These are phyloP conservation scores for Psophocarpus tetragonolobus DNA, from an alignment of 306 rosid species.

Conservation along the genomic window DNA sequence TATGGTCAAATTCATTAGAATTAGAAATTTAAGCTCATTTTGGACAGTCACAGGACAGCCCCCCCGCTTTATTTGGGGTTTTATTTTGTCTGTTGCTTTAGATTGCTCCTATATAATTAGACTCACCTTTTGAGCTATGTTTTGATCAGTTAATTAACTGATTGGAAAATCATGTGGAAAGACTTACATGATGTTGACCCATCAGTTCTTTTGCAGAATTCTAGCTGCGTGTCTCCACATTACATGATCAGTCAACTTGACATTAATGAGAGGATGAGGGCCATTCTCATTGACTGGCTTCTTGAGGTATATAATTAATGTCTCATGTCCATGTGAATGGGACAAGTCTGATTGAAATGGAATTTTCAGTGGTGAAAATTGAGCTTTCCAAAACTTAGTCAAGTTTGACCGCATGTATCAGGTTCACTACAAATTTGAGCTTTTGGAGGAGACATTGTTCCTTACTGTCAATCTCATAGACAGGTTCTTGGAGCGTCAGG, in stretches of 20 bases:
- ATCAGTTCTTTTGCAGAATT: constrained; percentile 35
- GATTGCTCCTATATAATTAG: background rate
- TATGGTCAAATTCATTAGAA: background rate
- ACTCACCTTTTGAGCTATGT: background rate
- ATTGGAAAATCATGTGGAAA: background rate
- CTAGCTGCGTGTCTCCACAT: constrained; percentile 39
- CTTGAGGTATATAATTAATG: constrained; percentile 38
- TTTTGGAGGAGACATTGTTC: constrained; percentile 48
- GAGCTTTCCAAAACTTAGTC: background rate
- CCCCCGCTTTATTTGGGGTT: background rate
- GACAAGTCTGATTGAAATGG: background rate
- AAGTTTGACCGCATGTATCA: constrained; percentile 20
- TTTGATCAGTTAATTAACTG: background rate
- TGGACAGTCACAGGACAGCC: background rate
- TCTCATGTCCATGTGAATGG: background rate
- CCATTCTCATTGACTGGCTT: constrained; percentile 53
- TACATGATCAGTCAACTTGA: constrained; percentile 46
- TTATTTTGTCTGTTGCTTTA: background rate
- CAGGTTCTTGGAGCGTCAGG: constrained; percentile 47
- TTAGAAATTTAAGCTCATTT: background rate
- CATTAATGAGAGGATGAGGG: constrained; percentile 55
- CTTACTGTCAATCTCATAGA: constrained; percentile 51
- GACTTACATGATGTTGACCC: background rate
- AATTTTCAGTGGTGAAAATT: background rate
- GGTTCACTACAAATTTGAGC: constrained; percentile 58